Base-by-base conservation (phyloP, 306 rosid genomes). In the Biancaea sappan region DNA sequence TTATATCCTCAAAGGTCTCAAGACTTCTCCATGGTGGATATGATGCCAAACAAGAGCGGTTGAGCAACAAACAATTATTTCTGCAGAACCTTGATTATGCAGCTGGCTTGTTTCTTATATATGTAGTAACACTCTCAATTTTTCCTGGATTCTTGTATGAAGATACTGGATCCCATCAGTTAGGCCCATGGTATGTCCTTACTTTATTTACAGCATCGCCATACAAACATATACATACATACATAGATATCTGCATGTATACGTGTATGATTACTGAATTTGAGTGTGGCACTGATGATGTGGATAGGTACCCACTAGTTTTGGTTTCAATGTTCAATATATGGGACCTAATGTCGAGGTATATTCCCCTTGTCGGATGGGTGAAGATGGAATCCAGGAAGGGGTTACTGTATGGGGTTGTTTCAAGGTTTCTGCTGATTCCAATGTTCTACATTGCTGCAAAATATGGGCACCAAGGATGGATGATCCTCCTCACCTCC, bases 91-190 rank as follows among this genome's bases (percentile, higher is more conserved):
- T 75, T 14, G 97, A 91, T 72, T 93, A 86, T 82, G 84, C 78
- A 52, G 59, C 56, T 8, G 98, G 75, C 53, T 15, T 91, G 44
- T 84, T 82, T 74, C 79, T 93, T 31, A 85, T 86, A 63, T 88
- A 89, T 73, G 90, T 59, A 14, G 3, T 86, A 22, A 91, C 98
- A 12, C 54, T 93, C 71, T 93, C 97, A 6, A 93, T 93, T 56
- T 77, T 84, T 72, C 98, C 97, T 9, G 98, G 97, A 6, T 91
- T 91, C 85, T 69, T 89, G 81, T 93, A 77, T 38, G 98, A 93
- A 82, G 81, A 91, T 34, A 91, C 98, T 0, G 98, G 98, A 62
- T 16, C 75, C 2, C 98, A 93, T 71, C 74, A 73, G 46, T 71
- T 93, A 77, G 96, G 98, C 21, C 2, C 88, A 41, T 93, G 98